Evolutionary conservation across 805 yeast genomes (phyloP), one percentile per base, ranked within the genome.

Genomic region (Candida arabinofermentans): DNA sequence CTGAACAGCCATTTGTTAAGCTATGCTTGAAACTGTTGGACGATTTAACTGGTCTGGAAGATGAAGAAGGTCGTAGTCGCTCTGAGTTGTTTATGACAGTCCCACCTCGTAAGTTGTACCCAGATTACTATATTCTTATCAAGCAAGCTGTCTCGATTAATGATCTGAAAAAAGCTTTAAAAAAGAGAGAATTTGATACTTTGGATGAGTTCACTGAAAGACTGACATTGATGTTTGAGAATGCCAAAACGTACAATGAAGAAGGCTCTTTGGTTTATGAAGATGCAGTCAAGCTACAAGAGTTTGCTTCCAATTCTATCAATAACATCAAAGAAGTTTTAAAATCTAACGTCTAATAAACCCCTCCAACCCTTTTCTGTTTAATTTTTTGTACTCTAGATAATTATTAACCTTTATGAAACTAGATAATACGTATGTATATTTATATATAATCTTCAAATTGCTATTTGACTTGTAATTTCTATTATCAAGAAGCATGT

Each of bases 101-200:
- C 1, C 98, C 98, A 3, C 74, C 90, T 0, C 74, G 75, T 48
- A 75, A 76, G 59, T 58, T 79, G 40, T 91, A 88, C 60, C 93
- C 96, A 0, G 97, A 91, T 62, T 91, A 91, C 61, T 91, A 83
- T 51, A 67, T 71, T 52, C 57, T 83, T 24, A 82, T 85, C 53
- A 63, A 67, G 48, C 62, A 65, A 41, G 89, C 90, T 2, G 75
- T 81, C 19, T 72, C 89, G 2, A 61, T 85, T 38, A 68, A 69
- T 39, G 77, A 71, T 48, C 66, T 84, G 40, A 67, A 65, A 44
- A 79, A 75, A 61, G 70, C 70, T 40, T 54, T 81, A 40, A 67
- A 69, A 17, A 53, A 57, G 21, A 61, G 58, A 5, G 44, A 46
- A 16, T 71, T 71, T 44, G 44, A 36, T 17, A 55, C 67, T 21